Percentiles rank a stretch among this genome's conserved stretches.
Conservation (phyloP, 2,329 filamentous ascomycete species). For the Bipolaris cookei region DNA sequence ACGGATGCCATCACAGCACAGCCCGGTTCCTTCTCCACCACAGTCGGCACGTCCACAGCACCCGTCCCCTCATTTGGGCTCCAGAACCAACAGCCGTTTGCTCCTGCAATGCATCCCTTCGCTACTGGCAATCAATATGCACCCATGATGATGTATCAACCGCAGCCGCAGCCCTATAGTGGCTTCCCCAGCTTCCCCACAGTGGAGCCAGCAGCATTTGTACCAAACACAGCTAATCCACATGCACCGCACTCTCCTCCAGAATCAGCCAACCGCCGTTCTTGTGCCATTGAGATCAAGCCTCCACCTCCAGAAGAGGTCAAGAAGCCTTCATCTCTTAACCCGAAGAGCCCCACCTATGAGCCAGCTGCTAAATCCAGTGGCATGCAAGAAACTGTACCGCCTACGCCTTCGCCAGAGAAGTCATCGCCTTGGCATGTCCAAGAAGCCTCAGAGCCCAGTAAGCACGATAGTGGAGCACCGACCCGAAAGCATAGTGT, state of each 20-base stretch:
- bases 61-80: slow-evolving; percentile 29
- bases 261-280: slow-evolving; percentile 46
- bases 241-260: slow-evolving; percentile 36
- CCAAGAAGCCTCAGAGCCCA: slow-evolving; percentile 23
- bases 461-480: slow-evolving; percentile 23
- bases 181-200: slow-evolving; percentile 25
- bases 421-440: slow-evolving; percentile 38
- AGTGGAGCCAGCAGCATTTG: slow-evolving; percentile 32
- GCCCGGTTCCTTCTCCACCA: slow-evolving; percentile 15
- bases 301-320: slow-evolving; percentile 40
- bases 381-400: slow-evolving; percentile 21
- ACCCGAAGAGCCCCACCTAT: slow-evolving; percentile 51
- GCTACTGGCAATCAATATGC: slow-evolving; percentile 30
- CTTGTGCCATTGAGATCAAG: slow-evolving; percentile 51
- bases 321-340: slow-evolving; percentile 41
- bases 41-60: slow-evolving; percentile 15
- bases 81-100: slow-evolving; percentile 34
- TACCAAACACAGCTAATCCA: slow-evolving; percentile 20
- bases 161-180: slow-evolving; percentile 26
- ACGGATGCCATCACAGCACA: slow-evolving; percentile 20
- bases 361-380: slow-evolving; percentile 38
- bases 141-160: slow-evolving; percentile 39
- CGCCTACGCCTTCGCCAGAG: slow-evolving; percentile 44
- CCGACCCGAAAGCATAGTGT: slow-evolving; percentile 46
- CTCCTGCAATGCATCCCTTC: slow-evolving; percentile 35